Evolutionary conservation across 768 basidiomycete species (phyloP).

Genomic region (Tremella mesenterica): DNA sequence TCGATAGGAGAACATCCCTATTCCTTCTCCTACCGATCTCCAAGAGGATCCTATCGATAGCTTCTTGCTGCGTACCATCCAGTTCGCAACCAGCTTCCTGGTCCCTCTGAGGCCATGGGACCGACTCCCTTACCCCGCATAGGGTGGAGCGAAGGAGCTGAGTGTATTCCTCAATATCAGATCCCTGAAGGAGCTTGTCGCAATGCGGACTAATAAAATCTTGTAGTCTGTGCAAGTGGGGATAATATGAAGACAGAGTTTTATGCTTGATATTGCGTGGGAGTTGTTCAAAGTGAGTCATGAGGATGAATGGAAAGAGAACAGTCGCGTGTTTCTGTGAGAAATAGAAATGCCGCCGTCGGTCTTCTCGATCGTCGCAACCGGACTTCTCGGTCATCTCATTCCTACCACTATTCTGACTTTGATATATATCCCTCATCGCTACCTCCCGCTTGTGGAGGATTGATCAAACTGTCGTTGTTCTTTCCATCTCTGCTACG

Average conservation of each 20-base stretch:
- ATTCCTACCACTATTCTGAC: no score
- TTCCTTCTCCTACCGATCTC: conserved; percentile 16
- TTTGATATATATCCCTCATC: no score
- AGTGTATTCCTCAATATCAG: conserved; percentile 11
- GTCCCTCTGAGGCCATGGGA: neutral
- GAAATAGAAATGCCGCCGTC: no score
- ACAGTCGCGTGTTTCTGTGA: neutral
- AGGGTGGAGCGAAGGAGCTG: conserved; percentile 7
- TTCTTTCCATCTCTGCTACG: no score
- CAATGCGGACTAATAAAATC: conserved; percentile 7
- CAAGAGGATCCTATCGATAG: conserved; percentile 25
- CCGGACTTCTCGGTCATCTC: no score
- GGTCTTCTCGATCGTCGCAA: no score
- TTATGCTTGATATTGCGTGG: conserved; percentile 20
- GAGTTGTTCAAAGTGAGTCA: neutral
- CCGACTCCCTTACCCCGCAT: conserved; percentile 4
- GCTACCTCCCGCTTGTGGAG: no score
- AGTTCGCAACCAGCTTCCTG: neutral
- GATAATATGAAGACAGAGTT: conserved; percentile 40
- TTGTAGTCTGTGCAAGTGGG: conserved; percentile 20
- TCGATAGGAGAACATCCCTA: conserved; percentile 23
- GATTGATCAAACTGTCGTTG: no score
- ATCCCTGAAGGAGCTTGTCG: neutral
- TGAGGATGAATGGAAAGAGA: neutral
- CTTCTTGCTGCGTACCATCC: conserved; percentile 28